These are phyloP conservation scores for Podospora appendiculata DNA, from an alignment of 495 filamentous ascomycete genomes.

Conservation along the genomic window DNA sequence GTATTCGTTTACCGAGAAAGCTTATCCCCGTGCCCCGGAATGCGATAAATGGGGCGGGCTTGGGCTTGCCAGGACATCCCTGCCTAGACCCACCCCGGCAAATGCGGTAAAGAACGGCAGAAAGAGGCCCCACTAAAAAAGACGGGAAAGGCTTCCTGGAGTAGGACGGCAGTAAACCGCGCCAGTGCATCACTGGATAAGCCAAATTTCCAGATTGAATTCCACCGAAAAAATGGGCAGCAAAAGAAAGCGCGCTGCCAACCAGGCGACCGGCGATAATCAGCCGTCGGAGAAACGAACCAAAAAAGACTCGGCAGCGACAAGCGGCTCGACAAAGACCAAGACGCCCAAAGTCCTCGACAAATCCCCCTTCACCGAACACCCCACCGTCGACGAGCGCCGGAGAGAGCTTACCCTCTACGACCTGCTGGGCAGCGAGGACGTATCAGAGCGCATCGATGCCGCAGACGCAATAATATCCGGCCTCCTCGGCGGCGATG, in stretches of 20 bases:
- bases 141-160: too few relatives aligned
- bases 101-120: neutral
- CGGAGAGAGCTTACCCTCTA: conserved; percentile 44
- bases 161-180: too few relatives aligned
- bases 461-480: conserved; percentile 43
- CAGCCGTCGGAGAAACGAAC: conserved; percentile 36
- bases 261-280: conserved; percentile 21
- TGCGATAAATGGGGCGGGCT: too few relatives aligned
- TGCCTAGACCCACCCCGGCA: neutral
- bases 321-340: conserved; percentile 17
- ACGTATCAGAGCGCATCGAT: conserved; percentile 38
- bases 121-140: neutral
- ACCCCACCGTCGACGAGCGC: conserved; percentile 31
- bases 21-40: too few relatives aligned
- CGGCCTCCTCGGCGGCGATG: conserved; percentile 30
- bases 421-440: conserved; percentile 44
- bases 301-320: conserved; percentile 22
- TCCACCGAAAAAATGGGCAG: conserved; percentile 18
- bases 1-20: too few relatives aligned
- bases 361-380: conserved; percentile 37
- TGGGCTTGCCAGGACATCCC: neutral
- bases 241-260: conserved; percentile 37
- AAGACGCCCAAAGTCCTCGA: conserved; percentile 26
- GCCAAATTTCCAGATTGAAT: too few relatives aligned
- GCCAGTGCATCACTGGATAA: too few relatives aligned